phyloP scores from a whole-genome alignment of 441 rosid genomes.

The Gossypium davidsonii region DNA sequence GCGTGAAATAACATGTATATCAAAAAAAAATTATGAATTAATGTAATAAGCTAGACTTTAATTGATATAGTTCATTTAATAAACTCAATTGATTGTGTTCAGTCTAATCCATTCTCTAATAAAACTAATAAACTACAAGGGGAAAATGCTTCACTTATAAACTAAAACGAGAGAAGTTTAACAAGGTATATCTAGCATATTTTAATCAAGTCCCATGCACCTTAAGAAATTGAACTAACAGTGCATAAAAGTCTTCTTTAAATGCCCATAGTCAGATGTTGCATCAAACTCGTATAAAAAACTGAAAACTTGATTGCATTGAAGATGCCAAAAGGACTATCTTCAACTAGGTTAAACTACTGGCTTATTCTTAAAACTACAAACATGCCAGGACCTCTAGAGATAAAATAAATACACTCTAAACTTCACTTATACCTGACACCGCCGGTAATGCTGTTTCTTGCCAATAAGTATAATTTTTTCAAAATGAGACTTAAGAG shows the following conservation, averaged over 20 bases:
- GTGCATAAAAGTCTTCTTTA: neutral
- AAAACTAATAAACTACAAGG: neutral
- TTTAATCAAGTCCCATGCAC: neutral
- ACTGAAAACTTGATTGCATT: neutral
- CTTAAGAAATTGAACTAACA: neutral
- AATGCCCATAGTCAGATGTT: neutral
- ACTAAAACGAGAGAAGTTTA: neutral
- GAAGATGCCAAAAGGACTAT: neutral
- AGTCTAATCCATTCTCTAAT: neutral
- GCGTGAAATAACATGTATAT: neutral
- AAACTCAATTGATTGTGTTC: neutral
- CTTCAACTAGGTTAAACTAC: neutral
- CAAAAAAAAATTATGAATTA: neutral
- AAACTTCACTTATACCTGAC: constrained; percentile 50
- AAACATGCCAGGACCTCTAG: neutral
- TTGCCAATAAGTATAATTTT: constrained; percentile 75
- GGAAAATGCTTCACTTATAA: neutral
- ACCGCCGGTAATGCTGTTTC: constrained; percentile 49
- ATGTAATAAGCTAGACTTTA: neutral
- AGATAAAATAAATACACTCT: neutral
- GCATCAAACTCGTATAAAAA: neutral
- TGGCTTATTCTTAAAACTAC: neutral
- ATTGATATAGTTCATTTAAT: neutral
- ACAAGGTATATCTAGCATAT: neutral
- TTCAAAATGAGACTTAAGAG: constrained; percentile 92